phyloP scores from a whole-genome alignment of 805 yeast species.

The Candida andamanensis region DNA sequence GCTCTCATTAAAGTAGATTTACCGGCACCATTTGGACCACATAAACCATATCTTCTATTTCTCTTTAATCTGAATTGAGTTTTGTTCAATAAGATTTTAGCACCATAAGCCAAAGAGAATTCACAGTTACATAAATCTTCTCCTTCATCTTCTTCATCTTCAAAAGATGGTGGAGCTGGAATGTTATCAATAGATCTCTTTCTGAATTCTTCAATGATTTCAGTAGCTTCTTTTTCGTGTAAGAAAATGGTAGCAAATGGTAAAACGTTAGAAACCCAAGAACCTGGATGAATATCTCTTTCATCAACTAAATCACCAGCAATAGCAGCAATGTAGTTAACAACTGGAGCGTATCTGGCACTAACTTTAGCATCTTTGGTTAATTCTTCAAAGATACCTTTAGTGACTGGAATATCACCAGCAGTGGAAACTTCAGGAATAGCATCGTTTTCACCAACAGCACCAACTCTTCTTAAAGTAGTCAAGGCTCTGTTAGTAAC shows the following conservation, averaged over 20 bases:
- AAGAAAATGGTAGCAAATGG: slow-evolving; percentile 95
- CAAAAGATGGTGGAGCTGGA: slow-evolving; percentile 92
- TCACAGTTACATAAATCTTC: slow-evolving; percentile 99
- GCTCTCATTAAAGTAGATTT: slow-evolving; percentile 80
- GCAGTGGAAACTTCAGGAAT: slow-evolving; percentile 98
- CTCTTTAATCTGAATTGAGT: slow-evolving; percentile 98
- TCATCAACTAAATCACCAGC: slow-evolving; percentile 99
- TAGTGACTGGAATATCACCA: slow-evolving; percentile 90
- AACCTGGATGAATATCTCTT: slow-evolving; percentile 83
- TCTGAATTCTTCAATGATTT: slow-evolving; percentile 85
- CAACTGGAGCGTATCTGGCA: slow-evolving; percentile 72
- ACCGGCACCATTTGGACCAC: slow-evolving; percentile 59
- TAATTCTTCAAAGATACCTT: slow-evolving; percentile 72
- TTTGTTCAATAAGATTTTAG: slow-evolving; percentile 98
- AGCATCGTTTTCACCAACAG: slow-evolving; percentile 80
- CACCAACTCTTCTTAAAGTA: slow-evolving; percentile 99
- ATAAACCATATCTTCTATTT: slow-evolving; percentile 98
- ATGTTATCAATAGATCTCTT: slow-evolving; percentile 96
- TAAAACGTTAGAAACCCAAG: slow-evolving; percentile 85
- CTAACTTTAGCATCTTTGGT: slow-evolving; percentile 56
- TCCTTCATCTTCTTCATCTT: slow-evolving; percentile 97
- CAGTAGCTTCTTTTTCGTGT: slow-evolving; percentile 89
- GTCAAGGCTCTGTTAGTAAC: slow-evolving; percentile 95
- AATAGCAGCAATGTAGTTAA: slow-evolving; percentile 85
- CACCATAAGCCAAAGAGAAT: slow-evolving; percentile 99